Evolutionary conservation across 495 filamentous ascomycete species (phyloP), one percentile per base, ranked within the genome.

Genomic region (Podospora pseudocomata): DNA sequence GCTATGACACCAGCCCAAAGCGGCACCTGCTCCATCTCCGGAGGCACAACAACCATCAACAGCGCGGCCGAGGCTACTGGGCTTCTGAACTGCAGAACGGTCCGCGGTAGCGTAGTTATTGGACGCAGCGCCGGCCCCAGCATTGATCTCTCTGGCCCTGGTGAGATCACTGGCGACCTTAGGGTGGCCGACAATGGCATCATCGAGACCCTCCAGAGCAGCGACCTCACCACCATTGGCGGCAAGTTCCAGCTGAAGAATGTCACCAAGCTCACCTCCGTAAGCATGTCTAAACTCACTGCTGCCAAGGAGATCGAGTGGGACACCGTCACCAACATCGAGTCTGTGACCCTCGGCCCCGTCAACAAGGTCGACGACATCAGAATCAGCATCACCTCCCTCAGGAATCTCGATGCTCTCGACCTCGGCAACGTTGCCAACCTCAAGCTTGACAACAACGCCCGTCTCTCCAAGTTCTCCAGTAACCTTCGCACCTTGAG

Each of bases 361-460:
- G 74, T 94, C 68, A 85, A 82, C 30, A 75, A 89, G 75, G 92
- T 90, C 49, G 76, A 79, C 54, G 83, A 80, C 57, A 84, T 98
- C 63, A 75, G 77, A 44, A 93, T 99, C 78, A 85, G 87, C 75
- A 93, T 98, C 82, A 98, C 96, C 64, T 84, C 87, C 75, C 85
- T 98, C 68, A 83, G 76, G 74, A 85, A 80, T 68, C 85, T 99
- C 49, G 79, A 89, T 69, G 92, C 92, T 78, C 90, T 99, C 78
- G 88, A 91, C 75, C 82, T 97, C 67, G 71, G 84, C 63, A 83
- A 80, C 28, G 84, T 90, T 30, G 80, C 80, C 20, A 80, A 75
- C 57, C 85, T 96, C 76, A 81, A 92, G 72, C 86, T 96, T 82
- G 89, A 91, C 83, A 93, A 94, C 85, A 96, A 96, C 86, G 80